phyloP scores from a whole-genome alignment of 2,329 filamentous ascomycete genomes.

The Ilyonectria sp. region DNA sequence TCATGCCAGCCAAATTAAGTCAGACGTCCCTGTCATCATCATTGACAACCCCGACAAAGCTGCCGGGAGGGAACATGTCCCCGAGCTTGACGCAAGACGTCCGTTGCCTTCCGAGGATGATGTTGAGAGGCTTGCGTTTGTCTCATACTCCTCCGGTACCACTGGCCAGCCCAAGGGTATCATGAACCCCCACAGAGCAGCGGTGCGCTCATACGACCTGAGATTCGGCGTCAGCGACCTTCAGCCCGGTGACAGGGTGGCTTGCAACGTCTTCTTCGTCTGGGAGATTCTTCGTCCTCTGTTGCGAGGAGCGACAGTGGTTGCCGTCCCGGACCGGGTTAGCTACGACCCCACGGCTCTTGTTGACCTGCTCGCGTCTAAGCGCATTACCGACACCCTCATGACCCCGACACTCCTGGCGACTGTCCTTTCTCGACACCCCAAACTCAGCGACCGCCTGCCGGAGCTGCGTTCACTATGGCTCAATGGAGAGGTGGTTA shows the following conservation, averaged over 20 bases:
- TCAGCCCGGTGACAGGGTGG: slow-evolving; percentile 80
- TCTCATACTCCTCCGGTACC: slow-evolving; percentile 85
- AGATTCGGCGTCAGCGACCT: slow-evolving; percentile 80
- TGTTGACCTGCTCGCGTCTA: slow-evolving; percentile 77
- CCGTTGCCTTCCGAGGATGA: slow-evolving; percentile 75
- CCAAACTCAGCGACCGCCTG: slow-evolving; percentile 74
- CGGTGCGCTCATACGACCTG: slow-evolving; percentile 81
- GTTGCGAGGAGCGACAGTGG: slow-evolving; percentile 81
- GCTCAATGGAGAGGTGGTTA: slow-evolving; percentile 89
- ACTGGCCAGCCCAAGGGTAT: slow-evolving; percentile 88
- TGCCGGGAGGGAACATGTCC: slow-evolving; percentile 44
- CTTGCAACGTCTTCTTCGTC: slow-evolving; percentile 91
- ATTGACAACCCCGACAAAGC: slow-evolving; percentile 66
- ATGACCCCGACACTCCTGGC: slow-evolving; percentile 88
- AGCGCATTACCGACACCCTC: slow-evolving; percentile 82
- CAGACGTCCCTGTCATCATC: slow-evolving; percentile 73
- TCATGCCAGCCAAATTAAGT: slow-evolving; percentile 77
- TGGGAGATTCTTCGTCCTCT: slow-evolving; percentile 88
- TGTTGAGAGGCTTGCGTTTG: slow-evolving; percentile 81
- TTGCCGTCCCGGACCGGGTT: slow-evolving; percentile 81
- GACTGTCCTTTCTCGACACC: slow-evolving; percentile 79
- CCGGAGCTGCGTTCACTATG: slow-evolving; percentile 79
- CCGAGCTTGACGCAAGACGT: slow-evolving; percentile 58
- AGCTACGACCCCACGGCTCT: slow-evolving; percentile 85
- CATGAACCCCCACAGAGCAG: slow-evolving; percentile 82